Evolutionary conservation across 164 flowering plant species (phyloP).

Genomic region (Vitis riparia): DNA sequence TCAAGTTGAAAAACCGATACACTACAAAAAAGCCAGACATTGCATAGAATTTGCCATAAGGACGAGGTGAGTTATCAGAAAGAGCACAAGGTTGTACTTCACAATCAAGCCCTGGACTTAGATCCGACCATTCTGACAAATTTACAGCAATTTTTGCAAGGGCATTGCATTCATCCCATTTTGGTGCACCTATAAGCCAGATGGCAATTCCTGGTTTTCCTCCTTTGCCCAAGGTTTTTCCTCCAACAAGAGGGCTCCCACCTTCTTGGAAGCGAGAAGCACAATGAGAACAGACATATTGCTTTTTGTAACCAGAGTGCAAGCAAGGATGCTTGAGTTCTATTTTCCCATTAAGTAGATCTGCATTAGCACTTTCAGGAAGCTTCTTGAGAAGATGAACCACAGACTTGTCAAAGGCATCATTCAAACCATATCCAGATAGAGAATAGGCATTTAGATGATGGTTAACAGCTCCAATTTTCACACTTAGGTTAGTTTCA

Average conservation of each 20-base stretch:
- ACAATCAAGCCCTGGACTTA: conserved; percentile 69
- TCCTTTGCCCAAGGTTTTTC: conserved; percentile 36
- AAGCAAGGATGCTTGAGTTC: conserved; percentile 86
- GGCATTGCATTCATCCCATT: conserved; percentile 79
- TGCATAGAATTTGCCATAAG: conserved; percentile 78
- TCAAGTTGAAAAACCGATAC: conserved; percentile 83
- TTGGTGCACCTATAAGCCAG: conserved; percentile 70
- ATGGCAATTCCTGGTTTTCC: conserved; percentile 54
- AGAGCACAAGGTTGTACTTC: conserved; percentile 92
- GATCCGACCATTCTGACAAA: conserved; percentile 83
- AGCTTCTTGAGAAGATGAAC: conserved; percentile 59
- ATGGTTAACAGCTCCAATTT: conserved; percentile 75
- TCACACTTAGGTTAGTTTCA: conserved; percentile 67
- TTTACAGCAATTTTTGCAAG: conserved; percentile 84
- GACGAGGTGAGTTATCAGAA: conserved; percentile 56
- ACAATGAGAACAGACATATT: conserved; percentile 71
- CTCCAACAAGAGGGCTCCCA: conserved; percentile 51
- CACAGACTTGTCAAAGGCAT: conserved; percentile 95
- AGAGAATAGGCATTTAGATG: conserved; percentile 95
- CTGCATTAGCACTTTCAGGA: conserved; percentile 27
- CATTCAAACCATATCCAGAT: conserved; percentile 92
- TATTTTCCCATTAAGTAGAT: conserved; percentile 50
- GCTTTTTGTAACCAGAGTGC: conserved; percentile 75
- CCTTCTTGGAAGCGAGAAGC: conserved; percentile 43
- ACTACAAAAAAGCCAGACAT: conserved; percentile 98